phyloP scores from a whole-genome alignment of 2,329 filamentous ascomycete genomes.

The Penicillium concentricum region DNA sequence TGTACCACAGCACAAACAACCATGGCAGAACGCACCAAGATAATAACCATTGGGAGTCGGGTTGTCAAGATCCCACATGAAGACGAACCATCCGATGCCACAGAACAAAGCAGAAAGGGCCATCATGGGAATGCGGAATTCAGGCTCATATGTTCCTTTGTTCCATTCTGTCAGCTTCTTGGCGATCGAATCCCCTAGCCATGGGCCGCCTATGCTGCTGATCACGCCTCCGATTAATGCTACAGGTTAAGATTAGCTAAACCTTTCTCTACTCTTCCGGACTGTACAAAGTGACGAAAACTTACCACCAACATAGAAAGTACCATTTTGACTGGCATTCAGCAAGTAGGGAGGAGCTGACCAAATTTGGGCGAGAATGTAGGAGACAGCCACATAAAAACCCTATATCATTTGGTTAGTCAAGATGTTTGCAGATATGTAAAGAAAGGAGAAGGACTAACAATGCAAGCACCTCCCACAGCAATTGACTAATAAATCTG shows the following conservation, averaged over 20 bases:
- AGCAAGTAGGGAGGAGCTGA: background rate
- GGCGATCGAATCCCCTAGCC: background rate
- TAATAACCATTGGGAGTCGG: background rate
- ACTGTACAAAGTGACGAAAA: background rate
- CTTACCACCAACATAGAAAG: constrained; percentile 2
- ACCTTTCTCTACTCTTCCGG: background rate
- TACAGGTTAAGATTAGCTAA: background rate
- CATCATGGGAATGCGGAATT: background rate
- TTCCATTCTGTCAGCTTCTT: background rate
- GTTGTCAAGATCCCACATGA: background rate
- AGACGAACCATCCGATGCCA: background rate
- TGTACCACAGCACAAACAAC: background rate
- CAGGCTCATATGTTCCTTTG: background rate
- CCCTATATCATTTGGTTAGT: background rate
- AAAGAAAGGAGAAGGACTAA: background rate
- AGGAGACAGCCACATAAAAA: background rate
- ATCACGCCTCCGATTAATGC: background rate
- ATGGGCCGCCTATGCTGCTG: background rate
- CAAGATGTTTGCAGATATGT: background rate
- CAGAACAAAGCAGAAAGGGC: background rate
- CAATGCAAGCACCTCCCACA: background rate
- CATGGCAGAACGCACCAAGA: background rate
- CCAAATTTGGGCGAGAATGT: background rate
- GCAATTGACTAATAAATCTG: background rate
- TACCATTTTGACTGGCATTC: background rate